Evolutionary conservation across 202 grass and related monocot species (phyloP), one percentile per base, ranked within the genome.

Genomic region (Digitaria exilis): DNA sequence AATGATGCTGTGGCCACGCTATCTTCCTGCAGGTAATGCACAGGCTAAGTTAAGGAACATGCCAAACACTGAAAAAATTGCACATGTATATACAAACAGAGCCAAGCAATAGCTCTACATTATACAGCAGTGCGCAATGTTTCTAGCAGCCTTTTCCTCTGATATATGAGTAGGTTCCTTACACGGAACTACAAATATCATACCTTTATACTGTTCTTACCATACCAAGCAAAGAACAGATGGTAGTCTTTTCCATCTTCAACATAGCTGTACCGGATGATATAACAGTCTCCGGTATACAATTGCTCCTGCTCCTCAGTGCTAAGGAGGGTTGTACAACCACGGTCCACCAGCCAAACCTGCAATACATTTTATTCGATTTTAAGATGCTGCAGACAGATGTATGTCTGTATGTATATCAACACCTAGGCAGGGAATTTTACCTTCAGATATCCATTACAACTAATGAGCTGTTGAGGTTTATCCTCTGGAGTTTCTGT

Each of bases 211-310:
- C 95, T 93, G 42, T 86, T 88, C 32, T 87, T 86, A 46, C 92
- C 90, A 83, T 69, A 88, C 95, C 95, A 97, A 48, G 81, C 82
- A 82, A 92, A 82, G 84, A 93, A 92, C 31, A 94, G 52, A 68
- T 86, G 62, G 83, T 88, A 84, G 48, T 97, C 79, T 87, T 69
- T 97, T 65, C 77, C 85, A 75, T 81, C 57, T 78, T 86, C 86
- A 82, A 66, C 12, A 72, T 97, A 97, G 62, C 80, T 86, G 57
- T 94, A 92, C 11, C 77, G 86, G 26, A 93, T 48, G 22, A 97
- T 93, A 86, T 92, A 97, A 82, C 95, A 91, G 37, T 97, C 92
- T 77, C 86, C 94, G 16, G 70, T 92, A 56, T 88, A 89, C 42
- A 94, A 77, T n/a, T 89, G 79, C 64, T 90, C 78, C 54, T 92